Evolutionary conservation across 768 basidiomycete genomes (phyloP).

Genomic region (Mycena alexandri): DNA sequence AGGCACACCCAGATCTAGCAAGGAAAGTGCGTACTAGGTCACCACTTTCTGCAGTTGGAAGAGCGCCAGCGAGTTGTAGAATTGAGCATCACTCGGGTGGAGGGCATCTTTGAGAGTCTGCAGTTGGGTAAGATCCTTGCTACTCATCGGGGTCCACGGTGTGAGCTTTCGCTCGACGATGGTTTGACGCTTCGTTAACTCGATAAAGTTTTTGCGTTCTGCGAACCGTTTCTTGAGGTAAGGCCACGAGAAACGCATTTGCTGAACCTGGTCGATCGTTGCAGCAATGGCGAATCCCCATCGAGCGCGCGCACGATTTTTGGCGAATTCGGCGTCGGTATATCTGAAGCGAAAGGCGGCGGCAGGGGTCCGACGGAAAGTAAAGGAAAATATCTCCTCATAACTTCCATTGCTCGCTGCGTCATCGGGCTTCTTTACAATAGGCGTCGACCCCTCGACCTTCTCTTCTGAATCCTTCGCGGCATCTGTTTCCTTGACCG

Average conservation of each 20-base stretch:
- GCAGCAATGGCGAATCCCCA: constrained; percentile 36
- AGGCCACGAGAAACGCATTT: constrained; percentile 18
- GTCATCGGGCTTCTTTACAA: not conserved
- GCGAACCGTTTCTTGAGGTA: constrained; percentile 27
- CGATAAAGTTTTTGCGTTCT: constrained; percentile 27
- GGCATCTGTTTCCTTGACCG: constrained; percentile 3
- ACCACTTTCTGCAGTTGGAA: constrained; percentile 22
- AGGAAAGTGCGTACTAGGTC: constrained; percentile 13
- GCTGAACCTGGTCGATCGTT: constrained; percentile 20
- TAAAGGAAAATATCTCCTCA: constrained; percentile 6
- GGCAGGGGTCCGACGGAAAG: constrained; percentile 23
- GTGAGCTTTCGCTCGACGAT: constrained; percentile 1
- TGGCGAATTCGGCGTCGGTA: constrained; percentile 21
- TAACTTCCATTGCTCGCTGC: not conserved
- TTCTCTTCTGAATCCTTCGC: constrained; percentile 14
- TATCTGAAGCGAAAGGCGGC: constrained; percentile 23
- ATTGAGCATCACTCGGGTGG: constrained; percentile 22
- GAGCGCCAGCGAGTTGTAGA: constrained; percentile 14
- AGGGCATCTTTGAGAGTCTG: not conserved
- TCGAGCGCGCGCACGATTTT: constrained; percentile 30
- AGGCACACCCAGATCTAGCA: no score
- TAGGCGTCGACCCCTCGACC: constrained; percentile 1
- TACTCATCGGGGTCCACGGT: constrained; percentile 15
- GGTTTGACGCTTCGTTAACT: not conserved
- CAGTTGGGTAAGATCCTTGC: constrained; percentile 19